A percentile compares a stretch with the other conserved stretches of the same genome.
Evolutionary conservation across 331 rosid species (phyloP).

Genomic region (Pyracantha coccinea): DNA sequence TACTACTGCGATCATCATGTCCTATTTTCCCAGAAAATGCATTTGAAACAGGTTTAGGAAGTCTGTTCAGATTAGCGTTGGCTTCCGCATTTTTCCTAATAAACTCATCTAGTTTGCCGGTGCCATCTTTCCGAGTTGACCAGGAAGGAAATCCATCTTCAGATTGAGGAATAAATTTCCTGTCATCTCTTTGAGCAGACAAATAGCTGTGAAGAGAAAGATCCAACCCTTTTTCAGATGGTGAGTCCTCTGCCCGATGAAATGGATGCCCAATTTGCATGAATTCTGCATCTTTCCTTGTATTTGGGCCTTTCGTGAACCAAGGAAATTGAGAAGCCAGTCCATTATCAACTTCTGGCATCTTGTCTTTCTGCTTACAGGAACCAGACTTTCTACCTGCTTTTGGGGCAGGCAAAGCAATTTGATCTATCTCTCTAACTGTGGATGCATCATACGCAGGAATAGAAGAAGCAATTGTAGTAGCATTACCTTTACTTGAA

Average conservation of each 20-base stretch:
- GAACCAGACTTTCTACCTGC: conserved; percentile 41
- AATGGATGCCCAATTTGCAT: conserved; percentile 36
- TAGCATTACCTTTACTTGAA: conserved; percentile 22
- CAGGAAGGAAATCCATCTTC: conserved; percentile 40
- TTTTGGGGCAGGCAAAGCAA: conserved; percentile 26
- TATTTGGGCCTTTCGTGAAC: conserved; percentile 18
- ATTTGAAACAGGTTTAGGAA: conserved; percentile 29
- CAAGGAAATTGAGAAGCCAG: conserved; percentile 27
- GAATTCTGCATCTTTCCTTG: conserved; percentile 37
- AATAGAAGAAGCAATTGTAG: conserved; percentile 23
- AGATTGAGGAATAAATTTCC: conserved; percentile 33
- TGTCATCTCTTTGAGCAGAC: conserved; percentile 38
- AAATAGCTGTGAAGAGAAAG: conserved; percentile 56
- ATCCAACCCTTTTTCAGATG: conserved; percentile 37
- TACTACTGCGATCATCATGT: conserved; percentile 32
- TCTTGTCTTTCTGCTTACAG: conserved; percentile 54
- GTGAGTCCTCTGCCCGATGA: conserved; percentile 33
- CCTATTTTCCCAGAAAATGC: conserved; percentile 33
- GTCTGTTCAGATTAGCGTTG: conserved; percentile 36
- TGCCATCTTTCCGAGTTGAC: conserved; percentile 42
- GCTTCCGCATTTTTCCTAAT: conserved; percentile 37
- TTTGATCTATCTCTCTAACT: conserved; percentile 29
- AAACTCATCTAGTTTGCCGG: conserved; percentile 37
- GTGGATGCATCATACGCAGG: conserved; percentile 22
- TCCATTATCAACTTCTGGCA: conserved; percentile 34